phyloP scores from a whole-genome alignment of 352 stramenopile genomes.

The Globisporangium camurandrum region DNA sequence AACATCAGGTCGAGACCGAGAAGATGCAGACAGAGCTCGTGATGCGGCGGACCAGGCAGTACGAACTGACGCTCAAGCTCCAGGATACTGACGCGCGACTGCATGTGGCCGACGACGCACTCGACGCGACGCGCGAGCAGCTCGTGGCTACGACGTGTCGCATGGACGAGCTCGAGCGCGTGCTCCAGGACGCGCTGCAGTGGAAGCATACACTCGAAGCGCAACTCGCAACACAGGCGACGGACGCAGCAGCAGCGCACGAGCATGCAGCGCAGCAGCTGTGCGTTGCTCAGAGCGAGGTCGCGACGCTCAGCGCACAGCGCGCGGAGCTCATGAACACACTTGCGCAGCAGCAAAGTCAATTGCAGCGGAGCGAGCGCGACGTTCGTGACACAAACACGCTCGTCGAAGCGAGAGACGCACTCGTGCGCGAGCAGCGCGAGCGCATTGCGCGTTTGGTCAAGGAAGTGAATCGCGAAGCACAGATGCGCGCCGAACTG shows the following conservation, averaged over 20 bases:
- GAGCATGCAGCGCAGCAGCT: constrained; percentile 8
- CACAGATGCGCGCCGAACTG: constrained; percentile 32
- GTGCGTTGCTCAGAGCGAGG: constrained; percentile 17
- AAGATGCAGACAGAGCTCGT: constrained; percentile 64
- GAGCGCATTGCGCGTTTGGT: constrained; percentile 50
- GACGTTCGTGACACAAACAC: constrained; percentile 31
- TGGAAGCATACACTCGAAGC: constrained; percentile 45
- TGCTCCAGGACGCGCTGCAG: constrained; percentile 42
- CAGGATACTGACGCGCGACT: constrained; percentile 49
- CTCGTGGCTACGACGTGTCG: constrained; percentile 30
- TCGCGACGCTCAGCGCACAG: constrained; percentile 27
- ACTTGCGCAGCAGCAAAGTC: constrained; percentile 19
- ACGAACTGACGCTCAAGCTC: constrained; percentile 66
- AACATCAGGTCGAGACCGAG: constrained; percentile 53
- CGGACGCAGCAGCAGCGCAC: constrained; percentile 1
- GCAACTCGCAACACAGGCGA: constrained; percentile 15
- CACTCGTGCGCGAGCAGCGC: constrained; percentile 34
- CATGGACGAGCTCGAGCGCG: constrained; percentile 57
- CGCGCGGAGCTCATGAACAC: constrained; percentile 36
- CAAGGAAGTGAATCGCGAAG: constrained; percentile 38
- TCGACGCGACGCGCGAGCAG: constrained; percentile 39
- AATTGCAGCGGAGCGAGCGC: constrained; percentile 36
- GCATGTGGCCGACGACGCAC: constrained; percentile 25
- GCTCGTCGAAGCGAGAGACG: constrained; percentile 21
- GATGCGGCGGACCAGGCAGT: constrained; percentile 67